phyloP scores from a whole-genome alignment of 2,329 filamentous ascomycete species.

The Clonostachys chloroleuca region DNA sequence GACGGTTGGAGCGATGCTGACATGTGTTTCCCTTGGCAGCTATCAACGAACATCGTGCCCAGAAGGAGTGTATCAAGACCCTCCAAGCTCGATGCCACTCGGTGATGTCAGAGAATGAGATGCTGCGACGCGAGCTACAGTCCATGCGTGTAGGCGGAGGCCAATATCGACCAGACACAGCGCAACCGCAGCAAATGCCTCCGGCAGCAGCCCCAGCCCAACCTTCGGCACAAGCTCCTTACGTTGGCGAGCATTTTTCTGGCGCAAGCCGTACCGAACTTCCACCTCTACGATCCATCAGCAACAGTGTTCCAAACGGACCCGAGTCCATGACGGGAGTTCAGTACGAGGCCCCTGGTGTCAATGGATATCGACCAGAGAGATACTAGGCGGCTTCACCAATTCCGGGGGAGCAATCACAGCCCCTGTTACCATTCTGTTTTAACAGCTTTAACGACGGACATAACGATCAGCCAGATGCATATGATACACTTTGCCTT shows the following conservation, averaged over 20 bases:
- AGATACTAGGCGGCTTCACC: conserved; percentile 18
- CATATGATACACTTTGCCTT: too few relatives aligned
- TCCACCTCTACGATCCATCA: conserved; percentile 51
- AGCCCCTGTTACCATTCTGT: neutral
- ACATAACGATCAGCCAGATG: neutral
- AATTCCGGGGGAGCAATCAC: neutral
- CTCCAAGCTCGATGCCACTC: conserved; percentile 39
- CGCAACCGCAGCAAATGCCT: neutral
- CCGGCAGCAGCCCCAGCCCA: conserved; percentile 13
- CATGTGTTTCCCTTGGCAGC: neutral
- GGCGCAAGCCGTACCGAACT: conserved; percentile 40
- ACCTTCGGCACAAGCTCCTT: conserved; percentile 3
- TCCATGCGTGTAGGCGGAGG: conserved; percentile 40
- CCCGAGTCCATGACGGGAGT: conserved; percentile 64
- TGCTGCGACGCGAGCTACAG: conserved; percentile 44
- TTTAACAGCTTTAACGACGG: neutral
- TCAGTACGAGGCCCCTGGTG: conserved; percentile 49
- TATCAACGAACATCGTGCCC: conserved; percentile 17
- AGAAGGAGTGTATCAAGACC: conserved; percentile 40
- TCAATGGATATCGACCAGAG: conserved; percentile 40
- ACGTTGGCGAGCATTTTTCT: conserved; percentile 11
- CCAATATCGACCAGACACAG: conserved; percentile 29
- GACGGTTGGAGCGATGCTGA: neutral
- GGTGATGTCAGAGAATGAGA: conserved; percentile 36
- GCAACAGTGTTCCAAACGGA: conserved; percentile 30